phyloP scores from a whole-genome alignment of 2,329 filamentous ascomycete genomes.

The Aspergillus sojae region DNA sequence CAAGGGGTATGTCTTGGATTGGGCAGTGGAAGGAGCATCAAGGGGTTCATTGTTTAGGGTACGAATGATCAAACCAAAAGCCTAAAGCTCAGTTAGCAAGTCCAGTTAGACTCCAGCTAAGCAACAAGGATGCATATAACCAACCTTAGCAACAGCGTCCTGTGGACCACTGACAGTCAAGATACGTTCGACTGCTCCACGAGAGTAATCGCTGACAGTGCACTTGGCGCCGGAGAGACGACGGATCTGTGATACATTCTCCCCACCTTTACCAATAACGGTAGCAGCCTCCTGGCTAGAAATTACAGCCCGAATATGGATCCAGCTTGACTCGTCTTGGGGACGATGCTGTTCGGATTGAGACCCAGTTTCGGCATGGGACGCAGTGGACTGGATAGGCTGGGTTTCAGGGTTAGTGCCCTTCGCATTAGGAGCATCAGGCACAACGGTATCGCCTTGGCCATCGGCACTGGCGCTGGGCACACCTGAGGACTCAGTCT shows the following conservation, averaged over 20 bases:
- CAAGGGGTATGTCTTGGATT: conserved; percentile 96
- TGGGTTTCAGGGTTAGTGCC: conserved; percentile 55
- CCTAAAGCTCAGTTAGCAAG: conserved; percentile 54
- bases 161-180: conserved; percentile 95
- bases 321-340: conserved; percentile 93
- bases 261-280: conserved; percentile 96
- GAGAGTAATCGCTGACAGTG: conserved; percentile 97
- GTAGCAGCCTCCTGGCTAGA: conserved; percentile 97
- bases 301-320: conserved; percentile 95
- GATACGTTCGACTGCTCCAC: conserved; percentile 95
- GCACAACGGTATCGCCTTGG: conserved; percentile 70
- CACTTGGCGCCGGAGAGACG: conserved; percentile 96
- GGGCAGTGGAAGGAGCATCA: conserved; percentile 80
- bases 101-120: conserved; percentile 15
- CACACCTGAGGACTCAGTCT: conserved; percentile 23
- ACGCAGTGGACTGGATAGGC: conserved; percentile 60
- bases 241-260: conserved; percentile 97
- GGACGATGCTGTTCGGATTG: conserved; percentile 50
- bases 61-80: conserved; percentile 96
- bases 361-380: conserved; percentile 53
- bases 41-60: conserved; percentile 97
- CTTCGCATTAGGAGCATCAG: conserved; percentile 64
- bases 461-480: conserved; percentile 28
- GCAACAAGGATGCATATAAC: conserved; percentile 30
- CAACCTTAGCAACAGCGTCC: conserved; percentile 93